Percentiles rank a stretch among this genome's conserved stretches.
phyloP scores from a whole-genome alignment of 1,139 yeast genomes.

The Williopsis jadinii region DNA sequence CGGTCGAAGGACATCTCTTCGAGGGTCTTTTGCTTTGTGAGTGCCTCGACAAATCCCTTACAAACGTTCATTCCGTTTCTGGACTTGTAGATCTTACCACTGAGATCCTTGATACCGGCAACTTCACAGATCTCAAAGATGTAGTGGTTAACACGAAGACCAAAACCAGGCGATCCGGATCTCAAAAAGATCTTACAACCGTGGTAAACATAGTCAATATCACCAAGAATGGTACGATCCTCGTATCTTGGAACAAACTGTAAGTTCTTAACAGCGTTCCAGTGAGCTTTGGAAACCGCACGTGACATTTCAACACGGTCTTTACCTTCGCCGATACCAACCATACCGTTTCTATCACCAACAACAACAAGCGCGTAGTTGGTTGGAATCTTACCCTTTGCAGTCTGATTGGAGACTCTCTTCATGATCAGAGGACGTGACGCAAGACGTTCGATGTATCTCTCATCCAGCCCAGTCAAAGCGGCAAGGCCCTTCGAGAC shows the following conservation, averaged over 20 bases:
- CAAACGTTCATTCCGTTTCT: constrained; percentile 94
- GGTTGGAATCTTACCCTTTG: constrained; percentile 86
- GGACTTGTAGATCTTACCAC: constrained; percentile 87
- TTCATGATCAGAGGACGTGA: constrained; percentile 67
- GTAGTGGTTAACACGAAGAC: constrained; percentile 86
- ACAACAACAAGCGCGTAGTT: constrained; percentile 84
- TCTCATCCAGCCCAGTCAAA: constrained; percentile 68
- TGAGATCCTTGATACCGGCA: constrained; percentile 90
- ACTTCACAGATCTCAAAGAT: constrained; percentile 90
- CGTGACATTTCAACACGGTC: constrained; percentile 71
- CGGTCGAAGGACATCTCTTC: constrained; percentile 88
- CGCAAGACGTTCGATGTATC: constrained; percentile 56
- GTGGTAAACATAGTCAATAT: constrained; percentile 75
- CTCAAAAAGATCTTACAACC: constrained; percentile 78
- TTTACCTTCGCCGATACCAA: constrained; percentile 94
- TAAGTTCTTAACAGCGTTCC: constrained; percentile 90
- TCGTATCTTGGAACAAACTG: constrained; percentile 81
- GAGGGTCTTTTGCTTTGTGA: constrained; percentile 66
- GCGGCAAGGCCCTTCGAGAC: constrained; percentile 54
- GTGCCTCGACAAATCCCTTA: constrained; percentile 84
- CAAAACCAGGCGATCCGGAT: constrained; percentile 92
- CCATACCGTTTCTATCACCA: constrained; percentile 90
- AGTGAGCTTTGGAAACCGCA: constrained; percentile 81
- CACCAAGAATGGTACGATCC: constrained; percentile 85
- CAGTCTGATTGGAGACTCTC: constrained; percentile 86